phyloP scores from a whole-genome alignment of 306 rosid species.

The Castanopsis chinensis region DNA sequence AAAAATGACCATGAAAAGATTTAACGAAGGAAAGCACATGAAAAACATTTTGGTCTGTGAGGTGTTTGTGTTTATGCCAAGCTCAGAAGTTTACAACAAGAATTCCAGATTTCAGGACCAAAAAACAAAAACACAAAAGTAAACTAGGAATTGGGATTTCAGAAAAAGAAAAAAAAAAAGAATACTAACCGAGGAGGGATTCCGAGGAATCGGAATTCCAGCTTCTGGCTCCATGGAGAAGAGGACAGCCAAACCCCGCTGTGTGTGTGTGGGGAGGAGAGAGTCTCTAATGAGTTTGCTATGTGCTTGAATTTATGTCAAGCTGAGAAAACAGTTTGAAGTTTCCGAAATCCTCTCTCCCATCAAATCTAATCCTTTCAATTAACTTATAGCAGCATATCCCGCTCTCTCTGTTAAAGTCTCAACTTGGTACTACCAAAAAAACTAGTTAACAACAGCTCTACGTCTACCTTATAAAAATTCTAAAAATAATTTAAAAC shows the following conservation, averaged over 20 bases:
- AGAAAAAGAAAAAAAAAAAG: neutral
- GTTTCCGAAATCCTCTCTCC: neutral
- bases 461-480: no score
- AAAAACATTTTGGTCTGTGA: neutral
- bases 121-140: neutral
- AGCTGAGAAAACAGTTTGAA: neutral
- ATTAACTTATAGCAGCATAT: neutral
- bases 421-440: no score
- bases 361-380: neutral
- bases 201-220: conserved; percentile 39
- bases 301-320: neutral
- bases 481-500: no score
- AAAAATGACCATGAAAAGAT: neutral
- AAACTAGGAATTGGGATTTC: neutral
- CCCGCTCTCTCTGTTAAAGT: no score
- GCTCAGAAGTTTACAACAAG: neutral
- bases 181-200: conserved; percentile 42
- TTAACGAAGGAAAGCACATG: neutral
- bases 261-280: neutral
- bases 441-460: no score
- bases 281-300: no score
- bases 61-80: no score
- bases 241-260: neutral
- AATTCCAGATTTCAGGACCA: neutral
- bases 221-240: conserved; percentile 58